Conservation (phyloP, 352 stramenopile species). For the Pythium apleroticum region DNA sequence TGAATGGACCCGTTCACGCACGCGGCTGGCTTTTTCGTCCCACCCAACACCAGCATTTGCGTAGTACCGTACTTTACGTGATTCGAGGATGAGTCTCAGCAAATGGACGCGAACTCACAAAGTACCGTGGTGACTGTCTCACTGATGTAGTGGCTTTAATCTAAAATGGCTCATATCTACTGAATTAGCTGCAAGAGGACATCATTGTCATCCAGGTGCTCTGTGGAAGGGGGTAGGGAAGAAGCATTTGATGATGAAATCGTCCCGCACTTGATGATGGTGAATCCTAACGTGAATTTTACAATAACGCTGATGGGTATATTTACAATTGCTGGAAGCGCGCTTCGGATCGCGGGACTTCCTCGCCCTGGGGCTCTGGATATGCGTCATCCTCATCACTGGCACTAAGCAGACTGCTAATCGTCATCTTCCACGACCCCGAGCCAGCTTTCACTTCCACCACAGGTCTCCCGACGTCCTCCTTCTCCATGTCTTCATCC, state of each 20-base stretch:
- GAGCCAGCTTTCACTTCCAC: neutral
- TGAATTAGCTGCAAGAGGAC: no score
- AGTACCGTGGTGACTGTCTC: neutral
- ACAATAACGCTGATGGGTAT: no score
- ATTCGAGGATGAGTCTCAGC: constrained; percentile 3
- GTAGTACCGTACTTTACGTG: constrained; percentile 1
- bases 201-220: no score
- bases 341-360: neutral
- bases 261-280: no score
- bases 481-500: neutral
- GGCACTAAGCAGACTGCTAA: constrained; percentile 21
- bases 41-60: neutral
- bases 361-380: neutral
- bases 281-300: no score
- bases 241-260: no score
- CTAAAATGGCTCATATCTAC: neutral
- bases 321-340: no score
- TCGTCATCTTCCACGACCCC: constrained; percentile 22
- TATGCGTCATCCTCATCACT: neutral
- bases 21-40: neutral
- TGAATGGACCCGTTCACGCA: neutral
- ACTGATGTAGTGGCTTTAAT: neutral
- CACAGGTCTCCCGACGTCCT: neutral
- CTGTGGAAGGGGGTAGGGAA: no score
- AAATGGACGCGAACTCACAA: neutral